Evolutionary conservation across 352 stramenopile genomes (phyloP).

Genomic region (Pythium pyrilobum): DNA sequence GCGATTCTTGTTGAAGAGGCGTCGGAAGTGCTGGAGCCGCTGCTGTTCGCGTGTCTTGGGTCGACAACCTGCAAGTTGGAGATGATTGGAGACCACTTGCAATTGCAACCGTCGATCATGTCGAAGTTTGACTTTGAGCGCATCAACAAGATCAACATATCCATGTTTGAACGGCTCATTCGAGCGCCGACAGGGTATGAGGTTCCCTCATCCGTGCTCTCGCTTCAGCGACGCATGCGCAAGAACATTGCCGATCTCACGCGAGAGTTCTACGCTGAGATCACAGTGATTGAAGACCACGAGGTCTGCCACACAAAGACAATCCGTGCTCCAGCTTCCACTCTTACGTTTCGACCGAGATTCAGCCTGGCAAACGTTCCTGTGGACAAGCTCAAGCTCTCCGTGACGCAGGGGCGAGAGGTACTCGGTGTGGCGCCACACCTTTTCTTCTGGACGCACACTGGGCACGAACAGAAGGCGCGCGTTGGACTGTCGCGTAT

Average conservation of each 20-base stretch:
- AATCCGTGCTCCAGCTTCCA: slow-evolving; percentile 20
- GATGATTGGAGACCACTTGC: slow-evolving; percentile 88
- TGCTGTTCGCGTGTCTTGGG: slow-evolving; percentile 82
- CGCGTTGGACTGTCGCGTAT: slow-evolving; percentile 70
- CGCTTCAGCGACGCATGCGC: slow-evolving; percentile 85
- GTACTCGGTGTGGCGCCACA: slow-evolving; percentile 69
- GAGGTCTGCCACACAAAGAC: slow-evolving; percentile 49
- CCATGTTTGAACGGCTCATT: slow-evolving; percentile 88
- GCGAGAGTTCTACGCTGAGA: slow-evolving; percentile 72
- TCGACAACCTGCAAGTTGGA: slow-evolving; percentile 82
- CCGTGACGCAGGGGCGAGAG: slow-evolving; percentile 58
- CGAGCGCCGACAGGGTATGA: slow-evolving; percentile 47
- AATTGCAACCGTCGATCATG: slow-evolving; percentile 82
- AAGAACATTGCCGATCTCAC: slow-evolving; percentile 86
- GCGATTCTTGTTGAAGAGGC: slow-evolving; percentile 85
- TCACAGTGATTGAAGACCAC: slow-evolving; percentile 81
- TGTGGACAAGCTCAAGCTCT: slow-evolving; percentile 16
- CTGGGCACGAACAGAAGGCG: slow-evolving; percentile 47
- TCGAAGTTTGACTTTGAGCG: slow-evolving; percentile 79
- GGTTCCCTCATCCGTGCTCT: slow-evolving; percentile 76
- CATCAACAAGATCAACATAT: slow-evolving; percentile 86
- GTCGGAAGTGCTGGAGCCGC: slow-evolving; percentile 81
- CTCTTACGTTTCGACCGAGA: background rate
- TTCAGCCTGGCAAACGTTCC: background rate
- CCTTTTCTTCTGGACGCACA: slow-evolving; percentile 85